Evolutionary conservation across 129 eudicot species (phyloP).

Genomic region (Pseudognaphalium luteoalbum): DNA sequence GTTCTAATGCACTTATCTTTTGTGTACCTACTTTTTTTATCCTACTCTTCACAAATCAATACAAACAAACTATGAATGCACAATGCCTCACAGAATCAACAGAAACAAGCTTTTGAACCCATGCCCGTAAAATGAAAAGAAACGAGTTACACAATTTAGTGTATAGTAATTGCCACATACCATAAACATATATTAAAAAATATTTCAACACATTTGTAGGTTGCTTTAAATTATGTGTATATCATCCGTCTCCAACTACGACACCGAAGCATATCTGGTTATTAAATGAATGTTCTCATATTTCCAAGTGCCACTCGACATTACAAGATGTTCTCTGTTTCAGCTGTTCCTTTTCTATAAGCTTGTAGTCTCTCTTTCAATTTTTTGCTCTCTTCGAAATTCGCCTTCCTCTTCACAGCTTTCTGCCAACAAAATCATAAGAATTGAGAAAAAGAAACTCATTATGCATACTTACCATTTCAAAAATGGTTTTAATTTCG

Average conservation of each 20-base stretch:
- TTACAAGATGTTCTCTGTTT: constrained; percentile 29
- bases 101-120: not conserved
- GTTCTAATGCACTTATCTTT: not conserved
- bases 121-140: not conserved
- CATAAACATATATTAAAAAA: not conserved
- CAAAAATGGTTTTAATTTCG: not conserved
- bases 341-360: constrained; percentile 58
- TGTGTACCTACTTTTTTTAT: not conserved
- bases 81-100: not conserved
- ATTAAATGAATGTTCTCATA: constrained; percentile 18
- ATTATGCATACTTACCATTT: not conserved
- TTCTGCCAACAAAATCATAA: constrained; percentile 43
- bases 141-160: constrained; percentile 6
- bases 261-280: constrained; percentile 1
- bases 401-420: constrained; percentile 85
- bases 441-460: not conserved
- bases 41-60: not conserved
- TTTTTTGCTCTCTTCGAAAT: constrained; percentile 92
- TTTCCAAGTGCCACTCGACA: not conserved
- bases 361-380: constrained; percentile 71
- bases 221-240: not conserved
- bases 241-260: not conserved
- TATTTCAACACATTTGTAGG: not conserved
- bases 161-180: not conserved
- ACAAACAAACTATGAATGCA: not conserved